Evolutionary conservation across 2,329 filamentous ascomycete species (phyloP).

Genomic region (Aspergillus sojae): DNA sequence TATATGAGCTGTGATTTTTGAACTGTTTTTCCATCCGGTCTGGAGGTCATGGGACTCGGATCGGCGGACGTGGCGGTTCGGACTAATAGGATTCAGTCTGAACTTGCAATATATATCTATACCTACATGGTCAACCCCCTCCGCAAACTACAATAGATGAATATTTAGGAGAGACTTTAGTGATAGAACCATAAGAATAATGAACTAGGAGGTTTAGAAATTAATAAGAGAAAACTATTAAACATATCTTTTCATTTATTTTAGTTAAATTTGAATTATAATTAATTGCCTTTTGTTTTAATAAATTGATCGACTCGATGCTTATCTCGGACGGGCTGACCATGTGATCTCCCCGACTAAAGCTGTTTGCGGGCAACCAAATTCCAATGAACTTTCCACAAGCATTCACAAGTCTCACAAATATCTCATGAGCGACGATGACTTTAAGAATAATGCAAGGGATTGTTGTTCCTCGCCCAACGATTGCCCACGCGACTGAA

Average conservation of each 20-base stretch:
- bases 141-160: too few relatives aligned
- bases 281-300: background rate
- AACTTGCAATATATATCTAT: too few relatives aligned
- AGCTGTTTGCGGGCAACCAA: background rate
- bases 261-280: background rate
- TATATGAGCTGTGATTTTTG: background rate
- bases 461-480: background rate
- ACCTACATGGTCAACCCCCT: too few relatives aligned
- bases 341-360: background rate
- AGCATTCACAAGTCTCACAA: background rate
- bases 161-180: too few relatives aligned
- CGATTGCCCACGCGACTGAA: background rate
- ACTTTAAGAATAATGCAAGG: background rate
- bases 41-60: background rate
- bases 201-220: too few relatives aligned
- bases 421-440: background rate
- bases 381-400: background rate
- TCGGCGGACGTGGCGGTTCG: background rate
- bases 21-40: background rate
- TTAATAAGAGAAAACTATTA: too few relatives aligned
- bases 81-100: background rate
- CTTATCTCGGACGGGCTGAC: background rate
- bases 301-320: background rate
- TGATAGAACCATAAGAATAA: too few relatives aligned
- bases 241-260: too few relatives aligned